These are phyloP conservation scores for Rhodamnia argentea DNA, from an alignment of 345 rosid genomes.

Conservation along the genomic window DNA sequence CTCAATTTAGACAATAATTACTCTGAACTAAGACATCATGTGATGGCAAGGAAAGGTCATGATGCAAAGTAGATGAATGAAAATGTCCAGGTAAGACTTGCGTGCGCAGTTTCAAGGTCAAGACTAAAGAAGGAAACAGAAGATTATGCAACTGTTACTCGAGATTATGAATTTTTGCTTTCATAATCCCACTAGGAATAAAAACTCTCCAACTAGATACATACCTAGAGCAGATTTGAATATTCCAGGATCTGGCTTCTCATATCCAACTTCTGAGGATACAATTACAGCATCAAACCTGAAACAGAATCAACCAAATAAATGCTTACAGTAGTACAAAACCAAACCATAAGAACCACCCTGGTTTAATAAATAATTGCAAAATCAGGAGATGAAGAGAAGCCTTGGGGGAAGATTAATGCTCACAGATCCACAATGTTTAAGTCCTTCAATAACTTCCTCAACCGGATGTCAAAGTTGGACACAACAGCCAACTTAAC, in stretches of 20 bases:
- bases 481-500: conserved; percentile 90
- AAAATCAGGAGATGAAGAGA: neutral
- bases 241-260: conserved; percentile 71
- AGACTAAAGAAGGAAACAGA: neutral
- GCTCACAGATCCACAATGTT: conserved; percentile 70
- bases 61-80: neutral
- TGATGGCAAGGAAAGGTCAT: neutral
- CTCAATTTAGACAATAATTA: neutral
- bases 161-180: neutral
- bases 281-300: conserved; percentile 80
- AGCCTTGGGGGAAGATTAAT: neutral
- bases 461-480: conserved; percentile 71
- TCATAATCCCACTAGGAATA: neutral
- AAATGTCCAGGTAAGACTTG: neutral
- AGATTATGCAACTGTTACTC: neutral
- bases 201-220: neutral
- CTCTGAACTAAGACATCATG: neutral
- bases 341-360: neutral
- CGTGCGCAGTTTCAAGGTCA: neutral
- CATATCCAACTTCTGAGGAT: conserved; percentile 80
- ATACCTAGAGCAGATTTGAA: conserved; percentile 70
- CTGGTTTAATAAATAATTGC: neutral
- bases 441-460: conserved; percentile 77
- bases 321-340: neutral
- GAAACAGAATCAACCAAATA: neutral